Percentiles rank a stretch among this genome's conserved stretches.
Conservation (phyloP, 2,329 filamentous ascomycete genomes). For the Neocatenulostroma microsporum region DNA sequence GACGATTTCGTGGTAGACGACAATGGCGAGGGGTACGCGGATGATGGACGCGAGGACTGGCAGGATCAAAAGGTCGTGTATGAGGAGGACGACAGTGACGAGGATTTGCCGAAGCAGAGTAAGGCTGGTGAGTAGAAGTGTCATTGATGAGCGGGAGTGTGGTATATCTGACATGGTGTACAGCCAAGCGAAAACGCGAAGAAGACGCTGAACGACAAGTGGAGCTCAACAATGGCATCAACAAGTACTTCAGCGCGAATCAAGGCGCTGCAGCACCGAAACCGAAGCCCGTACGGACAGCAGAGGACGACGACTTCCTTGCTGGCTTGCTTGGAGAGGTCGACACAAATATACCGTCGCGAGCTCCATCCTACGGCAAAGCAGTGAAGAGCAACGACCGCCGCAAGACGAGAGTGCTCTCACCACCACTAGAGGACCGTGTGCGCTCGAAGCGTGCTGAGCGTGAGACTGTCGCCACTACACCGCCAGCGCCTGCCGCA, state of each 20-base stretch:
- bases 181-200: conserved; percentile 79
- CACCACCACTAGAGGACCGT: conserved; percentile 58
- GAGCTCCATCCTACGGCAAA: conserved; percentile 48
- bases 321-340: conserved; percentile 78
- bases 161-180: too few relatives aligned
- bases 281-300: conserved; percentile 52
- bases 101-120: conserved; percentile 51
- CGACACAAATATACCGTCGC: conserved; percentile 62
- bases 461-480: conserved; percentile 12
- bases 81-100: conserved; percentile 69
- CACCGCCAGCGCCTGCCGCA: conserved; percentile 12
- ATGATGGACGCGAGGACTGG: conserved; percentile 95
- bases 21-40: conserved; percentile 92
- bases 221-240: conserved; percentile 84
- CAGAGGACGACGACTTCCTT: conserved; percentile 85
- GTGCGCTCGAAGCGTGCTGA: conserved; percentile 8
- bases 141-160: too few relatives aligned
- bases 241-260: conserved; percentile 85
- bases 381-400: conserved; percentile 66
- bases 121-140: conserved; percentile 47
- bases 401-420: conserved; percentile 71
- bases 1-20: conserved; percentile 99
- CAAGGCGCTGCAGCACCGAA: conserved; percentile 59
- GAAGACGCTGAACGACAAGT: conserved; percentile 79
- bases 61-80: conserved; percentile 58